Percentiles rank a stretch among this genome's conserved stretches.
Conservation (phyloP, 1,284 basidiomycete genomes). For the Trichosporon coremiiforme region DNA sequence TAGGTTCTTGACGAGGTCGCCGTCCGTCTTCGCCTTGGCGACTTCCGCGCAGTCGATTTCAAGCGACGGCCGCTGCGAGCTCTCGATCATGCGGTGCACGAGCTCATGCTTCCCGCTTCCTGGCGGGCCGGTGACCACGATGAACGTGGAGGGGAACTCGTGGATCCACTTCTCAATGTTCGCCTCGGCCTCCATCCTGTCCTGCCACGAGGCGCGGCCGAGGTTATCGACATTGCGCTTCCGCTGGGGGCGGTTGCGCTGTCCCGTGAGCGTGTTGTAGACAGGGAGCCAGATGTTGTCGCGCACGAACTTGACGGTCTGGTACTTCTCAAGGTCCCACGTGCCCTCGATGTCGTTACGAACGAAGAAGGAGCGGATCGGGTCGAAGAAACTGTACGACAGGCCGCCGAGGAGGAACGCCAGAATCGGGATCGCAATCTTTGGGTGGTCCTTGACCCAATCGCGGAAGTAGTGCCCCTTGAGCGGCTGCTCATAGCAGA, state of each 20-base stretch:
- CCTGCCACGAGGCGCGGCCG: conserved; percentile 66
- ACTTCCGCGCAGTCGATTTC: conserved; percentile 80
- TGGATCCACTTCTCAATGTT: conserved; percentile 60
- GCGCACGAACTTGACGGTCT: conserved; percentile 41
- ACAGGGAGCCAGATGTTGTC: conserved; percentile 24
- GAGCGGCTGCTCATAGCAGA: conserved; percentile 73
- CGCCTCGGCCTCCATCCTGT: conserved; percentile 73
- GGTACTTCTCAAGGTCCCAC: conserved; percentile 66
- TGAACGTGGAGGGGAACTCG: conserved; percentile 58
- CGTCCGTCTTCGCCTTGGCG: conserved; percentile 71
- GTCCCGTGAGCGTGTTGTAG: not conserved
- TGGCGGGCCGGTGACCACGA: conserved; percentile 82
- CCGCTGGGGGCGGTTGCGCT: not conserved
- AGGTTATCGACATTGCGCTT: conserved; percentile 26
- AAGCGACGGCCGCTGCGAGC: conserved; percentile 65
- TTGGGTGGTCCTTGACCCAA: conserved; percentile 84
- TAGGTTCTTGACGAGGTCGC: conserved; percentile 67
- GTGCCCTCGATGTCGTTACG: conserved; percentile 79
- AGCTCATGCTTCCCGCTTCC: conserved; percentile 85
- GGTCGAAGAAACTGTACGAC: conserved; percentile 92
- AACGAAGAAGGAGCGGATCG: conserved; percentile 81
- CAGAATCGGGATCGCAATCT: conserved; percentile 78
- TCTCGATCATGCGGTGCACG: conserved; percentile 65
- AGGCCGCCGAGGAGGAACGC: conserved; percentile 85
- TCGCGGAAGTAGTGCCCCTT: conserved; percentile 75